Evolutionary conservation across 179 eudicot genomes (phyloP).

Genomic region (Patellifolia procumbens): DNA sequence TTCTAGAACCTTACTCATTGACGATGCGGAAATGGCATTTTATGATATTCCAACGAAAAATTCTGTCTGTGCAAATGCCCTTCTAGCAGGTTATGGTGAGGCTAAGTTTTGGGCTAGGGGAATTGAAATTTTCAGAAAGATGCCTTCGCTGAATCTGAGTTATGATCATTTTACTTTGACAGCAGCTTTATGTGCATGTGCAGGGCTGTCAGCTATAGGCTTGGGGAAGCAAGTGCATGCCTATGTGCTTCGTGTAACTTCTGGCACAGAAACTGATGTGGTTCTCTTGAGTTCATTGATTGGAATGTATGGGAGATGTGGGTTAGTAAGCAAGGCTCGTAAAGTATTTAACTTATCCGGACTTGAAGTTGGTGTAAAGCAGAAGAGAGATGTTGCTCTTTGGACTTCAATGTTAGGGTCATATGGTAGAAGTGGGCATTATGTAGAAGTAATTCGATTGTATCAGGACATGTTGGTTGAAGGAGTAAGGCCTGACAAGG

Average conservation of each 20-base stretch:
- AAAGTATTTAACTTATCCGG: constrained; percentile 51
- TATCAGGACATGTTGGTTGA: constrained; percentile 53
- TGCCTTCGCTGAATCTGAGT: constrained; percentile 45
- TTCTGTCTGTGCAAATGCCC: constrained; percentile 63
- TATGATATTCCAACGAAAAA: constrained; percentile 63
- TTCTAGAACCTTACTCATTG: constrained; percentile 40
- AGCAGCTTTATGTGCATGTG: constrained; percentile 51
- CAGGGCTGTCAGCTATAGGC: constrained; percentile 49
- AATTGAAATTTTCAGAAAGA: constrained; percentile 43
- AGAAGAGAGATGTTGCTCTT: constrained; percentile 53
- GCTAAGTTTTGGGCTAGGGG: constrained; percentile 61
- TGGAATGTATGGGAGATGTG: constrained; percentile 84
- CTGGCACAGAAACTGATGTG: constrained; percentile 44
- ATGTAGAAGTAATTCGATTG: constrained; percentile 42
- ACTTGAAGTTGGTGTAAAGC: constrained; percentile 32
- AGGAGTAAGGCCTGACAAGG: constrained; percentile 62
- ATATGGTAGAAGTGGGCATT: constrained; percentile 57
- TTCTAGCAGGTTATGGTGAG: constrained; percentile 61
- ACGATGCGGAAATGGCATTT: constrained; percentile 54
- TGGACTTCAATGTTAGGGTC: constrained; percentile 83
- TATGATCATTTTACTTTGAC: constrained; percentile 54
- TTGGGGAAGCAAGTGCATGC: constrained; percentile 65
- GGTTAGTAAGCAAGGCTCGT: constrained; percentile 49
- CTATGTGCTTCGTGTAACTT: constrained; percentile 37
- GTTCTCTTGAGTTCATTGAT: constrained; percentile 68